Percentiles rank a stretch among this genome's conserved stretches.
Conservation (phyloP, 805 yeast species). For the Saccharomycopsis guyanensis region DNA sequence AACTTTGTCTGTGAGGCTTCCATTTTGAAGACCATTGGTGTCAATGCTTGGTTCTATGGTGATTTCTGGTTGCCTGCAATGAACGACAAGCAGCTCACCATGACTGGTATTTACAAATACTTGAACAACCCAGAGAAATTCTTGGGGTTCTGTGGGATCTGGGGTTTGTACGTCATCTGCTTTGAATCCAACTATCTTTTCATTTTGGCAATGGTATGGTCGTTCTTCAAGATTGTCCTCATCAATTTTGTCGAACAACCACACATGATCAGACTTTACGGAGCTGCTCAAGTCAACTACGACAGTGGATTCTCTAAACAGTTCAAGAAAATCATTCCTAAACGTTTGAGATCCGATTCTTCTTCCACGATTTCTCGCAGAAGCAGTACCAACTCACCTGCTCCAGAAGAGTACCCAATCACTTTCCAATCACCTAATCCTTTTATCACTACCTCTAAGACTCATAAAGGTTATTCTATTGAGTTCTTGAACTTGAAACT, state of each 20-base stretch:
- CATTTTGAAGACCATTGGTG: constrained; percentile 64
- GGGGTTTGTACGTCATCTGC: constrained; percentile 62
- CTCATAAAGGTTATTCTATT: constrained; percentile 28
- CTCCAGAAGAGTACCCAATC: constrained; percentile 15
- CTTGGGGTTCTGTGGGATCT: constrained; percentile 69
- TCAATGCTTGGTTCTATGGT: constrained; percentile 87
- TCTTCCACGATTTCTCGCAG: not conserved
- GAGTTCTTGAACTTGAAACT: constrained; percentile 22
- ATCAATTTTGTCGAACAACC: constrained; percentile 69
- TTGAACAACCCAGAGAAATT: constrained; percentile 77
- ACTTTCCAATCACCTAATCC: not conserved
- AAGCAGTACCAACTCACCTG: not conserved
- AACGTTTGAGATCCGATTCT: not conserved
- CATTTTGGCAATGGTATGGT: constrained; percentile 56
- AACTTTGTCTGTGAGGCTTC: constrained; percentile 67
- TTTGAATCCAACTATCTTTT: constrained; percentile 41
- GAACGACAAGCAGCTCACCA: constrained; percentile 46
- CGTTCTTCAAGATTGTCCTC: constrained; percentile 54
- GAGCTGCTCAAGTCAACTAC: constrained; percentile 43
- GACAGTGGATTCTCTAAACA: constrained; percentile 21
- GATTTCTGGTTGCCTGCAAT: constrained; percentile 65
- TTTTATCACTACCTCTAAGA: not conserved
- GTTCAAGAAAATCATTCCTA: constrained; percentile 21
- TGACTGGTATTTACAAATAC: constrained; percentile 76
- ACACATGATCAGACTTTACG: constrained; percentile 71